Percentiles rank a stretch among this genome's conserved stretches.
Evolutionary conservation across 352 stramenopile species (phyloP).

Genomic region (Phytopythium mirpurense): DNA sequence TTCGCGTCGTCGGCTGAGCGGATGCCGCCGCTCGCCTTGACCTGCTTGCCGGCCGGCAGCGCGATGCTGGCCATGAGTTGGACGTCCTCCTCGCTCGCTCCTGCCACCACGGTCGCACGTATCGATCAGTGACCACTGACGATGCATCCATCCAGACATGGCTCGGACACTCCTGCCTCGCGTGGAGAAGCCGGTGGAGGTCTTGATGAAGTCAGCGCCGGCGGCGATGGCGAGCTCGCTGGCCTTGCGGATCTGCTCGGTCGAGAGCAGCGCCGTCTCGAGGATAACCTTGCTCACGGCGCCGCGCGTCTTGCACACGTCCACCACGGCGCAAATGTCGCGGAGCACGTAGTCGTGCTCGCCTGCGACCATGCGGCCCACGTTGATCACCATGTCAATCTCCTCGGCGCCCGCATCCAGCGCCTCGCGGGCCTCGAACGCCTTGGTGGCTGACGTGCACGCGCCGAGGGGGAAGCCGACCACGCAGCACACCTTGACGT

Average conservation of each 20-base stretch:
- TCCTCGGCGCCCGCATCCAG: constrained; percentile 71
- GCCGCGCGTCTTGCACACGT: constrained; percentile 53
- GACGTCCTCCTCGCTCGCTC: constrained; percentile 74
- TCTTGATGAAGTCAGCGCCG: constrained; percentile 86
- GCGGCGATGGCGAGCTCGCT: constrained; percentile 61
- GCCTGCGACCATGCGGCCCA: constrained; percentile 50
- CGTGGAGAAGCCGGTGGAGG: constrained; percentile 82
- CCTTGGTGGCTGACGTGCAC: constrained; percentile 51
- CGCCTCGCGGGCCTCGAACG: constrained; percentile 61
- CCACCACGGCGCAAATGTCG: constrained; percentile 66
- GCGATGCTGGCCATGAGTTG: constrained; percentile 65
- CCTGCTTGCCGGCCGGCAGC: constrained; percentile 50
- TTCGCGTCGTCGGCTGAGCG: constrained; percentile 55
- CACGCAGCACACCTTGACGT: constrained; percentile 79
- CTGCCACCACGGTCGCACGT: constrained; percentile 7
- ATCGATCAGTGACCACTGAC: neutral
- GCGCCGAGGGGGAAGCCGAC: constrained; percentile 80
- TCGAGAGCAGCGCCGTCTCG: constrained; percentile 70
- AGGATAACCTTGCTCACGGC: constrained; percentile 81
- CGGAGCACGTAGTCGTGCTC: constrained; percentile 73
- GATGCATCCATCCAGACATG: no score
- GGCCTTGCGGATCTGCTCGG: constrained; percentile 63
- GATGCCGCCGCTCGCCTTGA: constrained; percentile 84
- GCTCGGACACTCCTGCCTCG: constrained; percentile 35
- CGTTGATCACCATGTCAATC: constrained; percentile 88